Base-by-base conservation (phyloP, 345 rosid species). In the Turritis glabra region DNA sequence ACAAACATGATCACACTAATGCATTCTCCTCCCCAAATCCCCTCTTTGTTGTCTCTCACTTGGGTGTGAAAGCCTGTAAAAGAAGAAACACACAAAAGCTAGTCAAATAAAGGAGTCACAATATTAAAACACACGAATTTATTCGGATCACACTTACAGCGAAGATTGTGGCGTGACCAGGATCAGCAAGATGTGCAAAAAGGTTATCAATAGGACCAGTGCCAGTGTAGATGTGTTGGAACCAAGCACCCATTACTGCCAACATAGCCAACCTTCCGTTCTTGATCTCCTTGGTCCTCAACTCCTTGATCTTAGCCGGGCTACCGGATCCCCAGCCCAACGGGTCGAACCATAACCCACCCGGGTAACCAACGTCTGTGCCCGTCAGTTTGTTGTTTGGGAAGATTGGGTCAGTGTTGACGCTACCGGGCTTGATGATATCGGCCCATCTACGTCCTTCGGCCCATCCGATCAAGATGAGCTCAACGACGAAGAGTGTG, bases 191-290 rank as follows among this genome's bases (percentile, higher is more conserved):
- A 81, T 95, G 99, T 32, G 97, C 97, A 63, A 90, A 92, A 67
- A 95, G 92, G 72, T 95, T 95, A 76, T 92, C 99, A 21, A 95
- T 95, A 11, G 99, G 99, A 41, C 99, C 99, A 22, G 97, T 86
- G 14, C 97, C 97, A 0, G 97, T 92, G 89, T 95, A 95, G 56
- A 95, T 88, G 69, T 95, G 99, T 79, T 95, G 97, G 86, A 95
- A 95, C 99, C 99, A 92, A 9, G 97, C 99, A 35, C 99, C 99
- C 88, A 95, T 88, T 69, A 95, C 99, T 41, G 99, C 97, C 89
- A 95, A 82, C 97, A 95, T 95, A 40, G 98, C 98, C 82, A 92
- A 74, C 71, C 99, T 85, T 1, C 97, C 99, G 60, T 92, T 95
- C 84, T 95, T 92, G 59, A 95, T 90, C 90, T 95, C 99, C 71